These are phyloP conservation scores for Globisporangium spinosum DNA, from an alignment of 352 stramenopile species.

Conservation along the genomic window DNA sequence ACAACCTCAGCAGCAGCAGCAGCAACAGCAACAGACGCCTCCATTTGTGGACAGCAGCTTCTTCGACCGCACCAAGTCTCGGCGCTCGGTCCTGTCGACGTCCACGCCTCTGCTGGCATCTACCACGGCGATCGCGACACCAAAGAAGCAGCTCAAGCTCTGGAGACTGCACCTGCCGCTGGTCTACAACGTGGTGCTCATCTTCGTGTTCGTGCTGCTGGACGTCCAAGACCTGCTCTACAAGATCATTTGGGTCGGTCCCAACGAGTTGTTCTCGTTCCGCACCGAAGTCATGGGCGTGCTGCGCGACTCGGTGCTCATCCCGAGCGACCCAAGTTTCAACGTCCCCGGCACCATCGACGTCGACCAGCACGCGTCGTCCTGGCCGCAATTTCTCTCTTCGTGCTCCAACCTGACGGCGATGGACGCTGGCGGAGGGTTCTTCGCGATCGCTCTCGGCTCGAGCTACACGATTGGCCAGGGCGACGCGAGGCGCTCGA, in stretches of 20 bases:
- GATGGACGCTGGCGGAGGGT: constrained; percentile 18
- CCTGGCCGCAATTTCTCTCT: constrained; percentile 24
- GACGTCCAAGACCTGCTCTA: constrained; percentile 29
- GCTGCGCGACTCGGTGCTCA: constrained; percentile 8
- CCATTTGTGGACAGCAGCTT: neutral
- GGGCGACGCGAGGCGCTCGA: neutral
- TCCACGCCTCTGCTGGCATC: constrained; percentile 11
- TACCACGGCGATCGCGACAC: constrained; percentile 13
- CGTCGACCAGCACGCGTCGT: constrained; percentile 8
- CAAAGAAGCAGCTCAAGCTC: constrained; percentile 1
- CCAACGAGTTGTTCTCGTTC: constrained; percentile 23
- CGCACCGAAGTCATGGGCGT: constrained; percentile 19
- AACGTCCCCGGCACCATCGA: neutral
- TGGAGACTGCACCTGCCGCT: constrained; percentile 16
- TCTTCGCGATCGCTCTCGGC: constrained; percentile 23
- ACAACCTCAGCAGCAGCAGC: neutral
- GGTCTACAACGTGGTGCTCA: constrained; percentile 11
- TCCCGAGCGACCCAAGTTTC: neutral
- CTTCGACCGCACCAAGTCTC: neutral
- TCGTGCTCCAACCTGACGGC: constrained; percentile 16
- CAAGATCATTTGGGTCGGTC: constrained; percentile 29
- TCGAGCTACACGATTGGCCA: constrained; percentile 20
- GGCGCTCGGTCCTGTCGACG: constrained; percentile 2
- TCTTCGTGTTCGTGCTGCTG: constrained; percentile 11
- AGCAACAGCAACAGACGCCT: neutral